Percentiles rank a stretch among this genome's conserved stretches.
phyloP scores from a whole-genome alignment of 2,329 filamentous ascomycete genomes.

The Aciculosporium take region DNA sequence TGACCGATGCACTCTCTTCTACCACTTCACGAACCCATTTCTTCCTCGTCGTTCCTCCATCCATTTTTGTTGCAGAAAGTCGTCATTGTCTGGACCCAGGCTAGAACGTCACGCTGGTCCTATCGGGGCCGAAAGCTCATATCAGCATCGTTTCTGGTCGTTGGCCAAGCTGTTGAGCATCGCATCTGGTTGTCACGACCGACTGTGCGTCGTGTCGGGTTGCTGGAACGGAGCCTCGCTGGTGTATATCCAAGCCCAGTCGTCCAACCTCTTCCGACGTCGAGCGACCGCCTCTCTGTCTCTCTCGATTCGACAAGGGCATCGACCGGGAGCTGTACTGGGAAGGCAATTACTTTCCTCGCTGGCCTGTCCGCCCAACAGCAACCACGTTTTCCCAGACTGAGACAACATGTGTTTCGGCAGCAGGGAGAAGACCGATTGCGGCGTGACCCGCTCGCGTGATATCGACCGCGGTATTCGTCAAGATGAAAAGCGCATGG shows the following conservation, averaged over 20 bases:
- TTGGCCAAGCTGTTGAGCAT: neutral
- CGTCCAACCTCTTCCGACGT: neutral
- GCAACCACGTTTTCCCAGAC: neutral
- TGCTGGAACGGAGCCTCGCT: neutral
- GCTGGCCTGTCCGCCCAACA: neutral
- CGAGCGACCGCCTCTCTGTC: neutral
- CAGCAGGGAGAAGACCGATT: conserved; percentile 32
- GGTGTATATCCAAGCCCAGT: neutral
- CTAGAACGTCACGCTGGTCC: neutral
- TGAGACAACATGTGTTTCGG: conserved; percentile 47
- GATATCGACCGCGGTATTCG: conserved; percentile 81
- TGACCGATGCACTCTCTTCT: neutral
- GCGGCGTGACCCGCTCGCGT: conserved; percentile 40
- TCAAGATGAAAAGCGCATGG: conserved; percentile 73
- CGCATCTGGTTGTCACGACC: neutral
- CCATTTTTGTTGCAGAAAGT: neutral
- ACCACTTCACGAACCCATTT: neutral
- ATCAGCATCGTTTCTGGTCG: neutral
- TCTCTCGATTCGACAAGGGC: neutral
- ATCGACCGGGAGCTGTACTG: neutral
- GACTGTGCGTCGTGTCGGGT: neutral
- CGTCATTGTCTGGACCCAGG: neutral
- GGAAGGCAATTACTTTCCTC: neutral
- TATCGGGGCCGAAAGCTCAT: neutral
- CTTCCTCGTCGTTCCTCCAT: neutral